A percentile compares a stretch with the other conserved stretches of the same genome.
Conservation (phyloP, 345 rosid genomes). For the Hypericum androsaemum region DNA sequence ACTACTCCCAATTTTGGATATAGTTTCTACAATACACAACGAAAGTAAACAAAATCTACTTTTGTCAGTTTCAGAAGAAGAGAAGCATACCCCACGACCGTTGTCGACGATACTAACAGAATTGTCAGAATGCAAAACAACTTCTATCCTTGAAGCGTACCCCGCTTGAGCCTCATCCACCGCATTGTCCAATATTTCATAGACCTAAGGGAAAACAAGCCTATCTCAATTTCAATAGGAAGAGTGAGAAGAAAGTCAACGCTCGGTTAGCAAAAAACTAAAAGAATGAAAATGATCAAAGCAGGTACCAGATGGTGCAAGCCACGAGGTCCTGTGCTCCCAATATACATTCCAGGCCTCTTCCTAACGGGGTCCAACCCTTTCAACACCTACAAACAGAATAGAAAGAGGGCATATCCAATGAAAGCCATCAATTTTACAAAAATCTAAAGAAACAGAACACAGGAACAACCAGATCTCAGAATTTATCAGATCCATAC, state of each 20-base stretch:
- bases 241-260: too few species aligned
- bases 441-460: too few species aligned
- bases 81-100: constrained; percentile 89
- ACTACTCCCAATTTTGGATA: too few species aligned
- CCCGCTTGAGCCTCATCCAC: constrained; percentile 99
- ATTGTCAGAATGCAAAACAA: constrained; percentile 57
- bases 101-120: constrained; percentile 82
- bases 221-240: neutral
- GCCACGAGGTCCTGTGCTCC: constrained; percentile 97
- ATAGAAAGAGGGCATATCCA: too few species aligned
- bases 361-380: constrained; percentile 96
- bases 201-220: constrained; percentile 45
- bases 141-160: constrained; percentile 64
- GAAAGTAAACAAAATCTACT: too few species aligned
- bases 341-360: constrained; percentile 98
- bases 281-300: constrained; percentile 7
- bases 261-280: neutral
- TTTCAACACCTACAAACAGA: constrained; percentile 61
- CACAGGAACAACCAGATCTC: too few species aligned
- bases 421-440: too few species aligned
- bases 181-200: constrained; percentile 94
- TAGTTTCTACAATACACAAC: too few species aligned
- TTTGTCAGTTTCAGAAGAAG: neutral
- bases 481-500: too few species aligned
- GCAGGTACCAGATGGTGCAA: constrained; percentile 84